Percentiles rank a stretch among this genome's conserved stretches.
Evolutionary conservation across 345 rosid genomes (phyloP).

Genomic region (Corymbia maculata): DNA sequence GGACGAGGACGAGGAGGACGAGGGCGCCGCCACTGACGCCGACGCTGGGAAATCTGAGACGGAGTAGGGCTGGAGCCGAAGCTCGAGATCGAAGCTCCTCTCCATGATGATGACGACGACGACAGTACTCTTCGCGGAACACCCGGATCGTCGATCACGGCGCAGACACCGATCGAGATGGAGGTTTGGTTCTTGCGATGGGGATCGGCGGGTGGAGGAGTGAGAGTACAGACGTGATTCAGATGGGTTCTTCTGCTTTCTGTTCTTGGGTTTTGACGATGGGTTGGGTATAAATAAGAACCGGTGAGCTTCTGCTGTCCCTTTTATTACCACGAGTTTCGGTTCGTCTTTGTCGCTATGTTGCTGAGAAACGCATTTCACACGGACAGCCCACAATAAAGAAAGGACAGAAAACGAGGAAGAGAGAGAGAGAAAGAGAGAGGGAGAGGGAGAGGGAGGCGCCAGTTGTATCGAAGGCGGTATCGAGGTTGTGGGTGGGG

Average conservation of each 20-base stretch:
- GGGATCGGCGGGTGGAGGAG: not conserved
- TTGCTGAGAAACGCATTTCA: not conserved
- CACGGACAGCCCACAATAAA: not conserved
- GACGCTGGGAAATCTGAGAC: not conserved
- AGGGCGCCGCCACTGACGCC: not conserved
- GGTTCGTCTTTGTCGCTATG: not conserved
- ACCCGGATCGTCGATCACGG: not conserved
- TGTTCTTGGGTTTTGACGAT: not conserved
- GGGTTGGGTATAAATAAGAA: not conserved
- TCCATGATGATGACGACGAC: not conserved
- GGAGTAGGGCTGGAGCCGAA: not conserved
- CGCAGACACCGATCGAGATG: not conserved
- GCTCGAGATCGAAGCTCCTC: not conserved
- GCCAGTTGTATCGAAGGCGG: not conserved
- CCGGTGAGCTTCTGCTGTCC: not conserved
- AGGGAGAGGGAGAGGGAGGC: too few relatives aligned
- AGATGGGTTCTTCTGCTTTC: not conserved
- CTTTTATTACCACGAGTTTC: not conserved
- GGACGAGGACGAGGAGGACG: not conserved
- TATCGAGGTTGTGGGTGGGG: not conserved
- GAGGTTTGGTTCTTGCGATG: not conserved
- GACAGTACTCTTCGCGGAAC: not conserved
- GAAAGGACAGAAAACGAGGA: not conserved
- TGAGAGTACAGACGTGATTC: not conserved
- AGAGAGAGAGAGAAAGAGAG: not conserved